phyloP scores from a whole-genome alignment of 441 rosid species.

The Rhodomyrtus psidioides region DNA sequence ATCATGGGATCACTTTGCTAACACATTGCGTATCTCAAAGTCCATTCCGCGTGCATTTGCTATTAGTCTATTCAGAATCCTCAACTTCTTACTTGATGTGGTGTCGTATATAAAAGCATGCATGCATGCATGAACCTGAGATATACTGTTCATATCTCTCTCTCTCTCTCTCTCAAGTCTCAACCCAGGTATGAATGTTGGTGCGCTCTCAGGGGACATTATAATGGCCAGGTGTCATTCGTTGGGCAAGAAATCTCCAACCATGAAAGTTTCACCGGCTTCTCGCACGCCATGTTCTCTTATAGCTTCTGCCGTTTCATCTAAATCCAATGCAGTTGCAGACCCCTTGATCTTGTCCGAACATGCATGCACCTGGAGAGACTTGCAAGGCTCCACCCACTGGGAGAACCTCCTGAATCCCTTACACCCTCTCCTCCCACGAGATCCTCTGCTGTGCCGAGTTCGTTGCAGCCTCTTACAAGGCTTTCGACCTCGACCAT shows the following conservation, averaged over 20 bases:
- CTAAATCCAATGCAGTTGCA: neutral
- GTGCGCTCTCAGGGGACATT: neutral
- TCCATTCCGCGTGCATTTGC: neutral
- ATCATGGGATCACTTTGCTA: neutral
- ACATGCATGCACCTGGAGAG: conserved; percentile 26
- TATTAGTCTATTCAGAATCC: neutral
- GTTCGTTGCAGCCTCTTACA: conserved; percentile 44
- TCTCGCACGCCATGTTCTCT: neutral
- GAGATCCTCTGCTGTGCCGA: conserved; percentile 56
- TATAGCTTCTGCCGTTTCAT: neutral
- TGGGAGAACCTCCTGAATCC: conserved; percentile 61
- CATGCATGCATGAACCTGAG: neutral
- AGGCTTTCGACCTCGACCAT: conserved; percentile 54
- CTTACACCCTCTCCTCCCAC: conserved; percentile 47
- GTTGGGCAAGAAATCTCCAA: neutral
- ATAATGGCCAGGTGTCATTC: neutral
- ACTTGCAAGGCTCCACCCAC: conserved; percentile 46
- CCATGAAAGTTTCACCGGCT: neutral
- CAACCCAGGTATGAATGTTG: neutral
- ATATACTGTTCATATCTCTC: neutral
- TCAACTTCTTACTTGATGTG: neutral
- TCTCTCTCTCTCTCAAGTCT: neutral
- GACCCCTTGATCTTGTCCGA: neutral
- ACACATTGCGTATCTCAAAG: neutral
- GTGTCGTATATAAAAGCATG: neutral